Conservation (phyloP, 2,329 filamentous ascomycete genomes). For the Neurospora sp. region DNA sequence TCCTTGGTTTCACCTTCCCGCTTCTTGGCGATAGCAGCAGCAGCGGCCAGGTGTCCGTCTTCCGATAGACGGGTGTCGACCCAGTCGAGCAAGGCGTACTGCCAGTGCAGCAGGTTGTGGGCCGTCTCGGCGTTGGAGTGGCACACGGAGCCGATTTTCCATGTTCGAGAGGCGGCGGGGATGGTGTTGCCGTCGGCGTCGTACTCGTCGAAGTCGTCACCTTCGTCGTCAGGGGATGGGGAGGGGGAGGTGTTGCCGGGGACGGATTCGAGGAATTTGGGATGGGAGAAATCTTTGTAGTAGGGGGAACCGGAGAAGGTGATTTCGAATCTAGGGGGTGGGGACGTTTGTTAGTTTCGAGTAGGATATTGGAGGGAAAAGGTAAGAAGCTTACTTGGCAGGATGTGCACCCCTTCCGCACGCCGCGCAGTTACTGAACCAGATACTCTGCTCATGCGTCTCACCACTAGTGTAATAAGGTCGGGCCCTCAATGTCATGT, state of each 20-base stretch:
- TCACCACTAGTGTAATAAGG: slow-evolving; percentile 45
- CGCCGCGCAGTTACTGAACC: slow-evolving; percentile 46
- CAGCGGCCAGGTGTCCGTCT: slow-evolving; percentile 46
- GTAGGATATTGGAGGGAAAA: neutral
- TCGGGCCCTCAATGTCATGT: slow-evolving; percentile 53
- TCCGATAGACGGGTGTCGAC: slow-evolving; percentile 52
- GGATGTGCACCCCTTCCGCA: slow-evolving; percentile 63
- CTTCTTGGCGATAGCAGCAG: slow-evolving; percentile 12
- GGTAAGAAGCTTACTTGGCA: slow-evolving; percentile 42
- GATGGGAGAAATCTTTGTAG: slow-evolving; percentile 34
- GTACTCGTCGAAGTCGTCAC: slow-evolving; percentile 23
- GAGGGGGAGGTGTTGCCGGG: slow-evolving; percentile 21
- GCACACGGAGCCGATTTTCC: slow-evolving; percentile 31
- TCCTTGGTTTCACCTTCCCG: slow-evolving; percentile 35
- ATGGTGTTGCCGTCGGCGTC: slow-evolving; percentile 31
- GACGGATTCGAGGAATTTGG: slow-evolving; percentile 47
- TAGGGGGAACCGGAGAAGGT: slow-evolving; percentile 59
- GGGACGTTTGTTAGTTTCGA: neutral
- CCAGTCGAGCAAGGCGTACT: slow-evolving; percentile 61
- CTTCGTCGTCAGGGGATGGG: neutral
- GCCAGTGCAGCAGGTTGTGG: slow-evolving; percentile 68
- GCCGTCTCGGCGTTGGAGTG: slow-evolving; percentile 52
- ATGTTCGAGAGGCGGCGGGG: slow-evolving; percentile 28
- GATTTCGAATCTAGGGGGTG: slow-evolving; percentile 25
- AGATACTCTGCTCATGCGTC: slow-evolving; percentile 14